Evolutionary conservation across 306 rosid species (phyloP).

Genomic region (Trifolium fragiferum): DNA sequence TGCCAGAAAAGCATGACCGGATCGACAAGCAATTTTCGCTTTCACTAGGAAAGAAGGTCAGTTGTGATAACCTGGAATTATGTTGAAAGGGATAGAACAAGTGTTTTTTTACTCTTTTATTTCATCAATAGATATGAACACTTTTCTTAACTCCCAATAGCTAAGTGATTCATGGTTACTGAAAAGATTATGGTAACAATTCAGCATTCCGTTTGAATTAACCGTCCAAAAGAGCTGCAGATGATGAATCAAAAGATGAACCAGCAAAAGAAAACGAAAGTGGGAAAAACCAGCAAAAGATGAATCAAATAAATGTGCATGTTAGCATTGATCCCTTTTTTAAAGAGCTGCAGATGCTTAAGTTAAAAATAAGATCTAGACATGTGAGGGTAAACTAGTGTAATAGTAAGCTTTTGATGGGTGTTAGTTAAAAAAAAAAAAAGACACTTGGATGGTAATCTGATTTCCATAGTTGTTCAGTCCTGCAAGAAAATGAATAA

Average conservation of each 20-base stretch:
- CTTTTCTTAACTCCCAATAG: constrained; percentile 19
- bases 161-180: neutral
- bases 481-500: too few relatives aligned
- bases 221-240: constrained; percentile 7
- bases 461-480: too few relatives aligned
- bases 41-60: constrained; percentile 80
- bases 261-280: too few relatives aligned
- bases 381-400: too few relatives aligned
- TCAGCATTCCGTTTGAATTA: constrained; percentile 7
- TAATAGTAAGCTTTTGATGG: too few relatives aligned
- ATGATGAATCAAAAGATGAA: too few relatives aligned
- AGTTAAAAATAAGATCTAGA: neutral
- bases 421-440: too few relatives aligned
- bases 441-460: too few relatives aligned
- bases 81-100: constrained; percentile 6
- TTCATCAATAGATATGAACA: neutral
- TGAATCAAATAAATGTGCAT: constrained; percentile 19
- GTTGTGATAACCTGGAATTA: constrained; percentile 27
- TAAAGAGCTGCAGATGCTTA: neutral
- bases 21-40: constrained; percentile 67
- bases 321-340: neutral
- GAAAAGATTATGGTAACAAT: neutral
- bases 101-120: neutral
- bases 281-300: neutral
- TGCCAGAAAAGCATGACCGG: constrained; percentile 77